Base-by-base conservation (phyloP, 352 stramenopile genomes). In the Phytophthora citricola region DNA sequence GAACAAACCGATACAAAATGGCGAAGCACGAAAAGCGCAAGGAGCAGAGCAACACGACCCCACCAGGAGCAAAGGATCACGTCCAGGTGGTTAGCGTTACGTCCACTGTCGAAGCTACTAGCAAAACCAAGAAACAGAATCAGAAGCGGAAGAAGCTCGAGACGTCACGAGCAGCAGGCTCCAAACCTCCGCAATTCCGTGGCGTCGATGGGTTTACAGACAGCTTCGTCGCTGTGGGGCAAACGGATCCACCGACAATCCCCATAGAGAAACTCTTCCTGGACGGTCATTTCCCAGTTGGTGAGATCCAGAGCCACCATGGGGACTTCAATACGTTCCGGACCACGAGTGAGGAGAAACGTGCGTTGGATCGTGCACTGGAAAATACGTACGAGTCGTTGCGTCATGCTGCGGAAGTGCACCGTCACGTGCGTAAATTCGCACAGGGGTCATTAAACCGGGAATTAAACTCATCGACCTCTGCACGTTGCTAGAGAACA, bases 181-280 rank as follows among this genome's bases (percentile, higher is more conserved):
- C 77, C 39, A 90, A 88, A 50, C 47, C 73, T 27, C 77, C 83
- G n/a, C 88, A 79, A 2, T 89, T 87, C 60, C 83, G 84, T 41
- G 84, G 84, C n/a, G 79, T 97, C 41, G 83, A 59, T 2, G 90
- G 87, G 36, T 98, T 98, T 71, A 98, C 91, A 0, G 95, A 98
- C 78, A 98, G 91, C 72, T 98, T 98, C 72, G 78, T 98, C 72
- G 83, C 40, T 34, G 83, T 98, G 34, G 97, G 96, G 20, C 97
- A 99, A 83, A 99, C 97, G 1, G 85, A 98, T 22, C 96, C 97
- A 29, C 97, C 97, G 3, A 92, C 95, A n/a, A 98, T 98, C 62
- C 95, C 96, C 2, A 95, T 91, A 7, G 71, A 78, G 31, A 73
- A 89, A 63, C 73, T 95, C 59, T 93, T 90, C 65, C 58, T 64